Base-by-base conservation (phyloP, 768 basidiomycete genomes). In the Kockovaella imperatae region DNA sequence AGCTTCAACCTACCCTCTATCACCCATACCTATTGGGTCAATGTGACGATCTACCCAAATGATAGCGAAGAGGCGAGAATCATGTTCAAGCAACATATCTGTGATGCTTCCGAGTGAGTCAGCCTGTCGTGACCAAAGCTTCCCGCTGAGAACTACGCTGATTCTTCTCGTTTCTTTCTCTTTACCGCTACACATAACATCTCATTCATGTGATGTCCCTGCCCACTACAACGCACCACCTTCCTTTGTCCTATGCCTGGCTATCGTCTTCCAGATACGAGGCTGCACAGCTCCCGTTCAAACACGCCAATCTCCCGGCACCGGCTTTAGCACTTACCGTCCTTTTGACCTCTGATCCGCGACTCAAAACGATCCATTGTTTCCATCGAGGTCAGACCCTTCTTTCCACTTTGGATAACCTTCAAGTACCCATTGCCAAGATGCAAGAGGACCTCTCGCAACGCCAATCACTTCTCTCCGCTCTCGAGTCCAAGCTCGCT, bases 11-110 rank as follows among this genome's bases (percentile, higher is more conserved):
- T 70, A 2, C 67, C 67, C 13, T 59, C 58, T 2, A 61, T 54
- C 18, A 57, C 67, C 20, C 58, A 62, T 21, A 56, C 66, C 3
- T 65, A 54, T 40, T 67, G 67, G 64, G 58, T 61, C 42, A 66
- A 70, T 42, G 67, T 65, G 30, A 49, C 62, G 13, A 35, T 68
- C 13, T 62, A 51, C 52, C 64, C 64, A 4, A 54, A 67, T 38
- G 64, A 63, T 25, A 50, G 49, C 14, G 46, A 54, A 24, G 59
- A 61, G 6, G 52, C 64, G 1, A 38, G 57, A n/a, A 67, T 67
- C 54, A 67, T 63, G 64, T 68, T 64, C 60, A 68, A 62, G 54
- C 46, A 61, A 42, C 62, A 64, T 49, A 52, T 68, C 7, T 68
- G 66, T 36, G 60, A 60, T 44, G 47, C 56, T 29, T 21, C 43